Base-by-base conservation (phyloP, 2,329 filamentous ascomycete species). In the Diatrype stigma region DNA sequence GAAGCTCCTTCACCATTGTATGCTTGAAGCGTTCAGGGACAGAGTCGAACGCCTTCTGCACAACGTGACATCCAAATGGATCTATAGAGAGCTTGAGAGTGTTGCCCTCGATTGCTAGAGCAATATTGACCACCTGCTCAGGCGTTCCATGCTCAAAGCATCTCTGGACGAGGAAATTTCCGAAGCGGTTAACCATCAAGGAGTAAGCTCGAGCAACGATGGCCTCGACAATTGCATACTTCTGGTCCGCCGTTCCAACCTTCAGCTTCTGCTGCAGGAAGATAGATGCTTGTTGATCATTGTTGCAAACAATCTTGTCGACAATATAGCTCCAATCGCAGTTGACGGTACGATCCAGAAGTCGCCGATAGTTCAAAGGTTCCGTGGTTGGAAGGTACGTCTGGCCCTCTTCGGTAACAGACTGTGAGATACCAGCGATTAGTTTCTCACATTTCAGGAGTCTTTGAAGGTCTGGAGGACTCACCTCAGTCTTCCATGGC, bases 321-420 rank as follows among this genome's bases (percentile, higher is more conserved):
- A 99, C 94, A 61, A 99, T 96, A 68, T 96, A 96, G 73, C 94
- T 96, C 94, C 93, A 99, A 74, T 99, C 95, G 73, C 93, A 97
- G 64, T 89, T 96, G 70, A 96, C 90, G 67, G 93, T 96, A 65
- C 92, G 91, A 66, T 99, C 94, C 45, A 97, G 83, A 37, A 99
- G 81, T 50, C 92, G 91, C 54, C 94, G 91, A 65, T 97, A 99
- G 71, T 99, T 97, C 63, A 97, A 81, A 11, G 93, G 94, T 70
- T 99, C 94, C 6, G 89, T 88, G 3, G 91, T 87, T 11, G 89
- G 86, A 26, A 96, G 75, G 66, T 95, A 96, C 1, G 89, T 94
- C 63, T 87, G 85, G 23, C 79, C 80, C 54, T 87, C 82, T 0
- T 77, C 66, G 19, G 74, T 64, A 52, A 74, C 63, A 51, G 74